phyloP scores from a whole-genome alignment of 1,284 basidiomycete species.

The Wolfiporia cocos region DNA sequence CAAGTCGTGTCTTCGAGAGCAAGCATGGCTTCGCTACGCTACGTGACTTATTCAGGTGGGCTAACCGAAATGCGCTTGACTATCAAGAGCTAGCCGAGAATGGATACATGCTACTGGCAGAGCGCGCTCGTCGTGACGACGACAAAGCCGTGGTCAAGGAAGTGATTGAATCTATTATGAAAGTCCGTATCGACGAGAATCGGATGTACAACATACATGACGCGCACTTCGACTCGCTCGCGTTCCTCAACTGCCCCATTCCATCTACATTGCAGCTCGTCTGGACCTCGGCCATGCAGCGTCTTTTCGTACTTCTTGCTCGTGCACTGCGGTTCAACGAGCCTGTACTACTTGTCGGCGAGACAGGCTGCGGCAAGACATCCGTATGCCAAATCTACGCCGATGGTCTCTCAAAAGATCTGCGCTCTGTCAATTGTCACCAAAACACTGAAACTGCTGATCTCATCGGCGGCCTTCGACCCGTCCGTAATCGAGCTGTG shows the following conservation, averaged over 20 bases:
- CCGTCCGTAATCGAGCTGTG: slow-evolving; percentile 75
- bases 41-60: slow-evolving; percentile 98
- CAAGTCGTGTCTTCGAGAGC: slow-evolving; percentile 92
- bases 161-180: slow-evolving; percentile 89
- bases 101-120: slow-evolving; percentile 97
- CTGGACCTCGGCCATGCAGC: slow-evolving; percentile 92
- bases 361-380: slow-evolving; percentile 97
- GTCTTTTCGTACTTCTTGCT: slow-evolving; percentile 81
- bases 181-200: slow-evolving; percentile 75
- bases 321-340: slow-evolving; percentile 88
- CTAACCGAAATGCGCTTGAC: slow-evolving; percentile 80
- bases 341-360: slow-evolving; percentile 95
- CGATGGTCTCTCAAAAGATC: slow-evolving; percentile 51
- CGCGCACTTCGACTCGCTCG: slow-evolving; percentile 34
- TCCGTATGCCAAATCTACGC: slow-evolving; percentile 93
- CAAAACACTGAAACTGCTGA: slow-evolving; percentile 99
- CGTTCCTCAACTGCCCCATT: slow-evolving; percentile 51
- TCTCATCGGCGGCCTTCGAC: slow-evolving; percentile 90
- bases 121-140: slow-evolving; percentile 80
- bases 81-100: slow-evolving; percentile 95
- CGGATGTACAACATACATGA: slow-evolving; percentile 63
- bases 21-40: slow-evolving; percentile 97
- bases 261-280: slow-evolving; percentile 56
- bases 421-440: slow-evolving; percentile 90
- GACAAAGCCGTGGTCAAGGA: slow-evolving; percentile 90